Percentiles rank a stretch among this genome's conserved stretches.
Evolutionary conservation across 805 yeast genomes (phyloP).

Genomic region (Candida tibetensis): DNA sequence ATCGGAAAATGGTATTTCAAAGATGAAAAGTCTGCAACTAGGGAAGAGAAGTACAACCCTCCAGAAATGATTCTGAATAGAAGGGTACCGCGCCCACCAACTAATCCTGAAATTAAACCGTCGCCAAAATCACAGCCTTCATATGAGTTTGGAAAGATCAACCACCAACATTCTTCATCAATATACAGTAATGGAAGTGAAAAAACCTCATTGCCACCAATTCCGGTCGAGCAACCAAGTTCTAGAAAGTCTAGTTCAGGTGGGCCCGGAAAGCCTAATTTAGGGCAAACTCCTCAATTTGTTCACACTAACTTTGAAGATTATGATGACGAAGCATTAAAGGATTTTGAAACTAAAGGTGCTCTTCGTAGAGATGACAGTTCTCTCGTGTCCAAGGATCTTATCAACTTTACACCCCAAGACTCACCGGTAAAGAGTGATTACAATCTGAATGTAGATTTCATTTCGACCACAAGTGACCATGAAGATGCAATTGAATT

Average conservation of each 20-base stretch:
- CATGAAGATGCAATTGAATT: conserved; percentile 1
- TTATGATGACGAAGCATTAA: background rate
- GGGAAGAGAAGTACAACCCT: conserved; percentile 34
- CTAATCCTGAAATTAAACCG: conserved; percentile 2
- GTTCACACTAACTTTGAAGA: background rate
- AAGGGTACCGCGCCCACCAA: conserved; percentile 33
- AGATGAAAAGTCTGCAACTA: conserved; percentile 27
- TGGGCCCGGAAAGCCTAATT: background rate
- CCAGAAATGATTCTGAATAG: conserved; percentile 71
- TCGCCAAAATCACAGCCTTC: conserved; percentile 10
- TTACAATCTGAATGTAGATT: background rate
- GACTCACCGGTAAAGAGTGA: background rate
- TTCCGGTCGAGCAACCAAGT: background rate
- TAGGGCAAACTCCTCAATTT: background rate
- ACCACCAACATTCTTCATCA: background rate
- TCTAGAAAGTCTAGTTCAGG: background rate
- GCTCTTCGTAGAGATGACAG: background rate
- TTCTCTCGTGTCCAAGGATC: background rate
- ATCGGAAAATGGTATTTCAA: conserved; percentile 69
- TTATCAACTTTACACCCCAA: background rate
- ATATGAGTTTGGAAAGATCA: conserved; percentile 21
- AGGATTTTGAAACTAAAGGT: too few relatives aligned
- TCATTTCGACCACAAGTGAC: background rate
- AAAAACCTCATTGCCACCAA: background rate
- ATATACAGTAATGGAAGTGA: background rate